A percentile compares a stretch with the other conserved stretches of the same genome.
These are phyloP conservation scores for Lactifluus volemus DNA, from an alignment of 768 basidiomycete genomes.

Conservation along the genomic window DNA sequence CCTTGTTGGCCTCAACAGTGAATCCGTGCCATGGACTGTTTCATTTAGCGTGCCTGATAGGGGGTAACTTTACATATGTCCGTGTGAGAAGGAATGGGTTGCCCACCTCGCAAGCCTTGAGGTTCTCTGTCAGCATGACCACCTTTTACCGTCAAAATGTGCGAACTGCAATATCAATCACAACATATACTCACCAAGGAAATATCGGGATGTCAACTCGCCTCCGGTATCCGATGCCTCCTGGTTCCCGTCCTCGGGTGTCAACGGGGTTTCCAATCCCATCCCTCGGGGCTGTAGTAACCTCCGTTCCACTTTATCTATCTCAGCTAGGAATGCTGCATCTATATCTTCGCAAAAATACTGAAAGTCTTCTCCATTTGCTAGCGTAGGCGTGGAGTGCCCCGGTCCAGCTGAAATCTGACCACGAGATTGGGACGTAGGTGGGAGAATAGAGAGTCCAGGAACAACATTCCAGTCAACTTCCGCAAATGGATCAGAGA, in stretches of 20 bases:
- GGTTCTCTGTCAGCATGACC: background rate
- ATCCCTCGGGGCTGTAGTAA: background rate
- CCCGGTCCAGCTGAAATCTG: background rate
- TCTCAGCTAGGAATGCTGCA: slow-evolving; percentile 14
- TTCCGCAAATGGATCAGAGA: slow-evolving; percentile 46
- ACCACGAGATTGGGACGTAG: background rate
- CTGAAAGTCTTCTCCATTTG: background rate
- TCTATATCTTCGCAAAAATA: slow-evolving; percentile 26
- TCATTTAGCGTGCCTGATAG: background rate
- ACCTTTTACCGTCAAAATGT: background rate
- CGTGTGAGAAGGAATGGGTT: background rate
- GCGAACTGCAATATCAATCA: background rate
- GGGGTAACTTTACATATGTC: background rate
- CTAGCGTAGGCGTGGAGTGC: background rate
- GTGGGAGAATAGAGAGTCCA: slow-evolving; percentile 19
- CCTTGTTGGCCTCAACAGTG: background rate
- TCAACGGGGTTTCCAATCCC: background rate
- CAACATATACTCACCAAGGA: slow-evolving; percentile 1
- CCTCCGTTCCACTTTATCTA: slow-evolving; percentile 3
- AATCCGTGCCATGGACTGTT: background rate
- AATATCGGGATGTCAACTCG: slow-evolving; percentile 8
- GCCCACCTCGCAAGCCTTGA: background rate
- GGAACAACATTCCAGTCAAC: slow-evolving; percentile 37
- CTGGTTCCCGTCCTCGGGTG: background rate
- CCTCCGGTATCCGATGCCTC: background rate